phyloP scores from a whole-genome alignment of 2,329 filamentous ascomycete species.

The Trichophyton benhamiae region DNA sequence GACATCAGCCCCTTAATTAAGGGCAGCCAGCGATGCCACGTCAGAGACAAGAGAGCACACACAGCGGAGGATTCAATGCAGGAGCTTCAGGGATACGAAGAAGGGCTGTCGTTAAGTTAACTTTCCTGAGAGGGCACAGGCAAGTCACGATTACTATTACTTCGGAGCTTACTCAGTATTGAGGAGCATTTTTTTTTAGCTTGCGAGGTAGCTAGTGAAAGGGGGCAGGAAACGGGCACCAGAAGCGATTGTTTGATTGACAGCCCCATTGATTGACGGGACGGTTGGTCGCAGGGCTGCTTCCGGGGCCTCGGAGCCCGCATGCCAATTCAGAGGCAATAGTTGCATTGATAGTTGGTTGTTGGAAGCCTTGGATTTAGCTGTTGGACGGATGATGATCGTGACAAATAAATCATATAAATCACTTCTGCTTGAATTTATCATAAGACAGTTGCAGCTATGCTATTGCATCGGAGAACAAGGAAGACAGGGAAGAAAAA shows the following conservation, averaged over 20 bases:
- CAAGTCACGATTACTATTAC: too few relatives aligned
- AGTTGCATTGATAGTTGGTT: not conserved
- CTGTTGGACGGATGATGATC: not conserved
- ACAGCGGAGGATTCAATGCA: constrained; percentile 1
- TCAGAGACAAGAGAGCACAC: constrained; percentile 1
- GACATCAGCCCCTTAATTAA: constrained; percentile 2
- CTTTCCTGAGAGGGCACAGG: too few relatives aligned
- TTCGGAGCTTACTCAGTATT: too few relatives aligned
- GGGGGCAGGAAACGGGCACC: too few relatives aligned
- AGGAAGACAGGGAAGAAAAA: not conserved
- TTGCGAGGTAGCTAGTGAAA: not conserved
- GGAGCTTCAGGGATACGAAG: constrained; percentile 1
- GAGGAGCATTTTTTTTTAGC: not conserved
- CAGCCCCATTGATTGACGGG: not conserved
- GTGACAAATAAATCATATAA: not conserved
- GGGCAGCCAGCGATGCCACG: not conserved
- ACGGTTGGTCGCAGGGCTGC: not conserved
- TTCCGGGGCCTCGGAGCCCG: not conserved
- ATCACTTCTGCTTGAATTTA: not conserved
- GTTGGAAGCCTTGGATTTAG: not conserved
- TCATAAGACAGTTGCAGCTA: not conserved
- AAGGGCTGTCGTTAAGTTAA: too few relatives aligned
- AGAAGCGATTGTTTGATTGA: not conserved
- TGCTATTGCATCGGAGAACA: not conserved
- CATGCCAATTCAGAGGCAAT: not conserved